phyloP scores from a whole-genome alignment of 2,329 filamentous ascomycete species.

The Cladosporium sp. region DNA sequence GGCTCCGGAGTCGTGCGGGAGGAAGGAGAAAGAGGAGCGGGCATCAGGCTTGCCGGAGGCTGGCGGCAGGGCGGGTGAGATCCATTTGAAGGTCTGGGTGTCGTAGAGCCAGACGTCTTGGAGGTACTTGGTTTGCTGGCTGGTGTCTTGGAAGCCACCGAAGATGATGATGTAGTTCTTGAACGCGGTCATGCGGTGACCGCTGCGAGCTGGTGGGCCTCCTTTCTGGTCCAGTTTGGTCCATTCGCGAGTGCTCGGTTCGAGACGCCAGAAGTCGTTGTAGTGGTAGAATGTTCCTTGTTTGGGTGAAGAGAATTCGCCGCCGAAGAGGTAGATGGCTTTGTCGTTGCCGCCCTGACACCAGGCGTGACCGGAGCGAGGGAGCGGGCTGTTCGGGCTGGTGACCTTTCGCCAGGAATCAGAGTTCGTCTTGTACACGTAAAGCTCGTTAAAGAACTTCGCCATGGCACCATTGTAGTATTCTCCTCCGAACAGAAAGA shows the following conservation, averaged over 20 bases:
- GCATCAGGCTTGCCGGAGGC: slow-evolving; percentile 78
- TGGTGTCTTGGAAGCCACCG: slow-evolving; percentile 95
- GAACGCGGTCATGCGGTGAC: slow-evolving; percentile 83
- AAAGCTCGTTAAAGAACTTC: slow-evolving; percentile 61
- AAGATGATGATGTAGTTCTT: slow-evolving; percentile 96
- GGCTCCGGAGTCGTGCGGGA: slow-evolving; percentile 85
- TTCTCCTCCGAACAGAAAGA: slow-evolving; percentile 91
- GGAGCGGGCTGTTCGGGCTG: slow-evolving; percentile 83
- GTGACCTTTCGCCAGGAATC: slow-evolving; percentile 90
- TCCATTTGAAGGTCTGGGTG: slow-evolving; percentile 79
- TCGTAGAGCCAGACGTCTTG: slow-evolving; percentile 95
- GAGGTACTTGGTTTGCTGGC: slow-evolving; percentile 88
- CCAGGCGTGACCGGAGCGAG: slow-evolving; percentile 90
- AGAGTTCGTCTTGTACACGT: slow-evolving; percentile 67
- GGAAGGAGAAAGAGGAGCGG: slow-evolving; percentile 81
- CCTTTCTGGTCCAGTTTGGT: slow-evolving; percentile 76
- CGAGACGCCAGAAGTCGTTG: slow-evolving; percentile 94
- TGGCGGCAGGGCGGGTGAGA: slow-evolving; percentile 65
- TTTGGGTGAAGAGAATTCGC: slow-evolving; percentile 93
- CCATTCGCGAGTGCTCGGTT: slow-evolving; percentile 82
- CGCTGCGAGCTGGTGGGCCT: slow-evolving; percentile 76
- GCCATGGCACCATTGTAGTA: slow-evolving; percentile 90
- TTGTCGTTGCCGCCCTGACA: slow-evolving; percentile 80
- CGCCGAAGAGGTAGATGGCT: slow-evolving; percentile 86
- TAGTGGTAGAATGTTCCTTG: slow-evolving; percentile 99